phyloP scores from a whole-genome alignment of 257 asterid genomes.

The Plectranthus barbatus region DNA sequence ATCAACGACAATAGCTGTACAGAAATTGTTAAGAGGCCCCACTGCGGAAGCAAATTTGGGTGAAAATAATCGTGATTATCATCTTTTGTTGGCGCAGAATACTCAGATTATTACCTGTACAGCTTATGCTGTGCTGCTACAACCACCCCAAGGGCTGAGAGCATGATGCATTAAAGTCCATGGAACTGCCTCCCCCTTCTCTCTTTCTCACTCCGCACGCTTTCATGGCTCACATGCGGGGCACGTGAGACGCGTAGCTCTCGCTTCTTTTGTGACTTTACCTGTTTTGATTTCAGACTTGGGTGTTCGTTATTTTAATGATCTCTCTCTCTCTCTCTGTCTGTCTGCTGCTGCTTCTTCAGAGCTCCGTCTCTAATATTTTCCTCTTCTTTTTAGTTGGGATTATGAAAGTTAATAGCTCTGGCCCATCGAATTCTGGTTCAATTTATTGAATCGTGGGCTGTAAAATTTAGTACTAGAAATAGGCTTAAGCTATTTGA shows the following conservation, averaged over 20 bases:
- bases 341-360: too few species aligned
- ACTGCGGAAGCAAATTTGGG: constrained; percentile 14
- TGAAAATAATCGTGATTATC: constrained; percentile 14
- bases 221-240: constrained; percentile 21
- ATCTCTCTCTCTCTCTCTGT: neutral
- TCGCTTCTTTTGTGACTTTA: neutral
- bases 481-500: too few species aligned
- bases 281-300: neutral
- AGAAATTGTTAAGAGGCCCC: constrained; percentile 39
- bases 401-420: too few species aligned
- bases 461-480: too few species aligned
- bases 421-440: too few species aligned
- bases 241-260: constrained; percentile 29
- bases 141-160: constrained; percentile 12
- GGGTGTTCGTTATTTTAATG: neutral
- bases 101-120: constrained; percentile 5
- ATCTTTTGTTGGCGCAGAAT: constrained; percentile 14
- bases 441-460: too few species aligned
- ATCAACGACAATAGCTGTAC: constrained; percentile 50
- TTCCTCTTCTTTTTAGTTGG: too few species aligned
- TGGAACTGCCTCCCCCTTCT: neutral
- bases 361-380: too few species aligned
- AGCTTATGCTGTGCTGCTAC: neutral
- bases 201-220: neutral
- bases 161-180: constrained; percentile 47